Evolutionary conservation across 257 asterid genomes (phyloP), one percentile per base, ranked within the genome.

Genomic region (Coffea canephora): DNA sequence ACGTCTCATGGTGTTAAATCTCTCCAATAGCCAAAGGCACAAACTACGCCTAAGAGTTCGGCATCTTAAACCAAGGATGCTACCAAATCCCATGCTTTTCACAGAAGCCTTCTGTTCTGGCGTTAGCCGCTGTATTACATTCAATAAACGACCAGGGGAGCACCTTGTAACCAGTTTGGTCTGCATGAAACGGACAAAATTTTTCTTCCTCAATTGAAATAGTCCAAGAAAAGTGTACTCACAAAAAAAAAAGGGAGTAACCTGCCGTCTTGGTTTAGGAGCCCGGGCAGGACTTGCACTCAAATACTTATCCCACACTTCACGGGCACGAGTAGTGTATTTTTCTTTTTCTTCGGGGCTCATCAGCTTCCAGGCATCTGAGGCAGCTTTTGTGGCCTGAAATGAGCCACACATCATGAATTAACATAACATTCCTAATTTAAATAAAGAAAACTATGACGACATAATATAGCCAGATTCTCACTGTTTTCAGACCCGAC

Each of bases 311-410:
- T 93, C 97, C 98, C 98, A 93, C 61, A 95, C 96, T 85, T 95
- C 98, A 85, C 99, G 97, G 68, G 99, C 91, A 59, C 97, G 99
- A 78, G 87, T 89, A 61, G 97, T 93, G 89, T 95, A 95, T 85
- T 92, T 95, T 65, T 89, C 94, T 84, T 95, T 95, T 79, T 95
- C 98, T 79, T 95, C 97, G 31, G 96, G 90, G 80, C 87, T 83
- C 98, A 95, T 93, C 82, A 93, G 68, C 82, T 95, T 95, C 99
- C 99, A 95, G 79, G 97, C 97, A 88, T 92, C 97, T 39, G 99
- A 95, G 43, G 99, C 99, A 77, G 99, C 99, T 85, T 91, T 95
- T 80, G 99, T 95, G 72, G 99, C 99, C 99, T 95, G 86, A 83
- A 85, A 78, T 65, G 77, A 71, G 66, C 27, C 71, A 45, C 25